A percentile compares a stretch with the other conserved stretches of the same genome.
These are phyloP conservation scores for Plasmopara viticola DNA, from an alignment of 352 stramenopile species.

Conservation along the genomic window DNA sequence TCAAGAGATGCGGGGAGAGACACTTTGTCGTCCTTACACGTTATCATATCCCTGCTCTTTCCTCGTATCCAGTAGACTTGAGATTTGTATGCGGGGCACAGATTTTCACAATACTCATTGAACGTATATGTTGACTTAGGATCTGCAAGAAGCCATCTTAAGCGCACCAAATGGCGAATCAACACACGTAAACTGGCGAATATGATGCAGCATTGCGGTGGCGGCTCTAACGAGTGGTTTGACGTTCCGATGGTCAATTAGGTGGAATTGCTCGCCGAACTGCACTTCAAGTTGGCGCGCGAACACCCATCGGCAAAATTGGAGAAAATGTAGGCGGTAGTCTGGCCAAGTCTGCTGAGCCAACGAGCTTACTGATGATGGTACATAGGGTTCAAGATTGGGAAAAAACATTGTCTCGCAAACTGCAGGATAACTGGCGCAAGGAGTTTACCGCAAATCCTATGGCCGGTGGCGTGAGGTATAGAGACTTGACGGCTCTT, in stretches of 20 bases:
- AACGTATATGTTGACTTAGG: slow-evolving; percentile 28
- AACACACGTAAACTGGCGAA: slow-evolving; percentile 34
- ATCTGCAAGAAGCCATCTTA: slow-evolving; percentile 57
- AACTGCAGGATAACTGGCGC: slow-evolving; percentile 74
- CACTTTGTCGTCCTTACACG: neutral
- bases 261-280: slow-evolving; percentile 63
- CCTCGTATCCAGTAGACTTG: slow-evolving; percentile 16
- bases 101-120: slow-evolving; percentile 10
- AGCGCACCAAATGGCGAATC: slow-evolving; percentile 35
- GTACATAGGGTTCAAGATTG: slow-evolving; percentile 69
- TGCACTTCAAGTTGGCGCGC: slow-evolving; percentile 75
- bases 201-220: neutral
- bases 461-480: slow-evolving; percentile 40
- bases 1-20: slow-evolving; percentile 4
- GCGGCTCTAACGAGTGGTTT: slow-evolving; percentile 7
- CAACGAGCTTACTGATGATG: slow-evolving; percentile 11
- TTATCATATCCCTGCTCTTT: slow-evolving; percentile 5
- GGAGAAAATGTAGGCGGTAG: slow-evolving; percentile 69
- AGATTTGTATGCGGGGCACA: slow-evolving; percentile 24
- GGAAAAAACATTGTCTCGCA: slow-evolving; percentile 65
- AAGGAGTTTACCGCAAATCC: slow-evolving; percentile 61
- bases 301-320: slow-evolving; percentile 71
- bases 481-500: slow-evolving; percentile 50
- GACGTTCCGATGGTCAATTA: slow-evolving; percentile 22
- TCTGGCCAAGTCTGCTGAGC: slow-evolving; percentile 2